Conservation (phyloP, 1,284 basidiomycete species). For the Trichosporon sp. region DNA sequence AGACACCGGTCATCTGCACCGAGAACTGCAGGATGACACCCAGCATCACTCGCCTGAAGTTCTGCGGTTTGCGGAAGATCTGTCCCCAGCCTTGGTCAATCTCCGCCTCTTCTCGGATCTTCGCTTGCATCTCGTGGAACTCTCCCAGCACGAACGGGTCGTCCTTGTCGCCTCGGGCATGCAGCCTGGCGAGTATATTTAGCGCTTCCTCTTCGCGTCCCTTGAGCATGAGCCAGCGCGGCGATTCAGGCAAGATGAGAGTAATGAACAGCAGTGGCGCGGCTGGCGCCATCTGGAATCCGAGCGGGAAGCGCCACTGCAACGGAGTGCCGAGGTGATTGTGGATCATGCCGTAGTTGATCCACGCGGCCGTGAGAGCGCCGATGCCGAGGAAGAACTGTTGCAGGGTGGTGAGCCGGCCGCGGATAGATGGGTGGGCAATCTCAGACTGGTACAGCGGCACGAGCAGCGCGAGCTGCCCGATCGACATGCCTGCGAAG, state of each 20-base stretch:
- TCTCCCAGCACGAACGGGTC: constrained; percentile 36
- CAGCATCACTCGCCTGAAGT: constrained; percentile 48
- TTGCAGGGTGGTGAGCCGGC: constrained; percentile 59
- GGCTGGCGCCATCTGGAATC: constrained; percentile 43
- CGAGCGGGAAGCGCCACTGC: constrained; percentile 13
- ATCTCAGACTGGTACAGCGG: constrained; percentile 57
- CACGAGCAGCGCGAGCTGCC: constrained; percentile 54
- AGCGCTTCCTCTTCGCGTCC: constrained; percentile 38
- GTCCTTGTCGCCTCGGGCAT: constrained; percentile 28
- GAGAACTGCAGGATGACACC: constrained; percentile 50
- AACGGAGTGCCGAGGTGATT: background rate
- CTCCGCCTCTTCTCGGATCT: constrained; percentile 45
- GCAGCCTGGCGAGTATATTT: constrained; percentile 25
- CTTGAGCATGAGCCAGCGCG: constrained; percentile 49
- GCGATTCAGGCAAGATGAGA: constrained; percentile 54
- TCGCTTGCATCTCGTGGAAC: constrained; percentile 36
- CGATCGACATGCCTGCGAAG: constrained; percentile 54
- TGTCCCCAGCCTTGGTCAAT: constrained; percentile 40
- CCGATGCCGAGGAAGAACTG: constrained; percentile 56
- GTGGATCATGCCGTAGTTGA: constrained; percentile 11
- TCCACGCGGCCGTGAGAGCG: constrained; percentile 28
- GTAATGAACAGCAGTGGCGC: constrained; percentile 59
- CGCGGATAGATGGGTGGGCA: constrained; percentile 59
- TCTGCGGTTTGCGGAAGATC: constrained; percentile 5
- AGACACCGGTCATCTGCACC: constrained; percentile 55